phyloP scores from a whole-genome alignment of 1,284 basidiomycete genomes.

The Ganoderma sp. region DNA sequence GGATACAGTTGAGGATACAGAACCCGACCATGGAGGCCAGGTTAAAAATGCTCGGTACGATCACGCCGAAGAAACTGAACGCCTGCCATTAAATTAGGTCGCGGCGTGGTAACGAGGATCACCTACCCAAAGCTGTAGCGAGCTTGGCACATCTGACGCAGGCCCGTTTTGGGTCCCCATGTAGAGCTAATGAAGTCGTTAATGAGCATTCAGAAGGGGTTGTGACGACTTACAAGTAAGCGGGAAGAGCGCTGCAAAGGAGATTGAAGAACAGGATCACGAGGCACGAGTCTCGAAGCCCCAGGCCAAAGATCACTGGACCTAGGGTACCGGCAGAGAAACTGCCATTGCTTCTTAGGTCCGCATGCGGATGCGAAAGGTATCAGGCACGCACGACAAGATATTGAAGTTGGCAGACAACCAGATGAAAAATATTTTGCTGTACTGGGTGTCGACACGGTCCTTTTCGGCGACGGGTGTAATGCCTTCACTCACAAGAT shows the following conservation, averaged over 20 bases:
- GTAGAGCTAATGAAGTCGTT: constrained; percentile 57
- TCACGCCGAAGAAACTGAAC: constrained; percentile 62
- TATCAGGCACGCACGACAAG: constrained; percentile 58
- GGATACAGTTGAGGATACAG: constrained; percentile 75
- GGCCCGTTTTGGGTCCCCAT: constrained; percentile 85
- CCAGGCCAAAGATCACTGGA: constrained; percentile 69
- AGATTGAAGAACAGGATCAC: constrained; percentile 82
- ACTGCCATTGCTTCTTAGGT: constrained; percentile 41
- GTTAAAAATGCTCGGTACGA: constrained; percentile 67
- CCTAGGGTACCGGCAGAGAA: constrained; percentile 81
- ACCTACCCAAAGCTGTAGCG: constrained; percentile 79
- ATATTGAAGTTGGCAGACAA: constrained; percentile 77
- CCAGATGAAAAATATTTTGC: constrained; percentile 80
- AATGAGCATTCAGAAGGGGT: constrained; percentile 1
- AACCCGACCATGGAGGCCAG: constrained; percentile 69
- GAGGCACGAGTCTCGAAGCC: constrained; percentile 73
- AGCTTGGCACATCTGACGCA: constrained; percentile 88
- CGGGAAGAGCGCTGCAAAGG: constrained; percentile 56
- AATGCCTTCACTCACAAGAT: constrained; percentile 47
- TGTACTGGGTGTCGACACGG: constrained; percentile 66
- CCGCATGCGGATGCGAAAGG: not conserved
- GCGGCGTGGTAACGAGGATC: not conserved
- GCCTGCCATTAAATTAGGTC: not conserved
- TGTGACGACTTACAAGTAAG: constrained; percentile 57
- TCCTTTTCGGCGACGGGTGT: constrained; percentile 55